Conservation (phyloP, 208 protist species). For the Leptomonas seymouri region DNA sequence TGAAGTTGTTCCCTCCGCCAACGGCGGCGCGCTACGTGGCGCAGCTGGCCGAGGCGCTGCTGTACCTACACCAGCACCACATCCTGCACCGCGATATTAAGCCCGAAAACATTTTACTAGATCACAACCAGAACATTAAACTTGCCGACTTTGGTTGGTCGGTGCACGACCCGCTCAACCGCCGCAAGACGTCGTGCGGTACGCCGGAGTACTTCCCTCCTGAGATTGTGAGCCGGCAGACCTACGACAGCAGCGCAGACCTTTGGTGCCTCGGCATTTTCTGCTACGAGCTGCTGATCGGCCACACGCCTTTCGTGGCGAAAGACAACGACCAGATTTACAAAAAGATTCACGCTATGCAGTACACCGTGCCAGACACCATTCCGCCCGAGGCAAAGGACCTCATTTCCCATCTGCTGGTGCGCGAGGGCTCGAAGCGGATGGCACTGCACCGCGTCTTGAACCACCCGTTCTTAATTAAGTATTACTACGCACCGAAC, state of each 20-base stretch:
- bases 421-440: conserved; percentile 71
- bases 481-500: conserved; percentile 92
- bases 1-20: conserved; percentile 84
- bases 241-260: conserved; percentile 93
- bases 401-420: conserved; percentile 80
- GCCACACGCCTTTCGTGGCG: conserved; percentile 94
- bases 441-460: conserved; percentile 85
- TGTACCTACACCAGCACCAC: conserved; percentile 97
- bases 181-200: conserved; percentile 95
- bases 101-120: conserved; percentile 93
- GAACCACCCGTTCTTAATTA: conserved; percentile 85
- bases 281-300: conserved; percentile 97
- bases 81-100: conserved; percentile 98
- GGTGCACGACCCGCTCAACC: conserved; percentile 95
- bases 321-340: conserved; percentile 89
- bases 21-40: conserved; percentile 92
- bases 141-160: conserved; percentile 99
- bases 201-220: conserved; percentile 99
- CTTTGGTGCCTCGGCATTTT: conserved; percentile 98
- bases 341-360: conserved; percentile 91
- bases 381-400: conserved; percentile 90
- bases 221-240: conserved; percentile 96
- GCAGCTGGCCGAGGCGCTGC: conserved; percentile 94
- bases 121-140: conserved; percentile 96
- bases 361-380: conserved; percentile 86